These are phyloP conservation scores for Neocatenulostroma microsporum DNA, from an alignment of 2,329 filamentous ascomycete species.

Conservation along the genomic window DNA sequence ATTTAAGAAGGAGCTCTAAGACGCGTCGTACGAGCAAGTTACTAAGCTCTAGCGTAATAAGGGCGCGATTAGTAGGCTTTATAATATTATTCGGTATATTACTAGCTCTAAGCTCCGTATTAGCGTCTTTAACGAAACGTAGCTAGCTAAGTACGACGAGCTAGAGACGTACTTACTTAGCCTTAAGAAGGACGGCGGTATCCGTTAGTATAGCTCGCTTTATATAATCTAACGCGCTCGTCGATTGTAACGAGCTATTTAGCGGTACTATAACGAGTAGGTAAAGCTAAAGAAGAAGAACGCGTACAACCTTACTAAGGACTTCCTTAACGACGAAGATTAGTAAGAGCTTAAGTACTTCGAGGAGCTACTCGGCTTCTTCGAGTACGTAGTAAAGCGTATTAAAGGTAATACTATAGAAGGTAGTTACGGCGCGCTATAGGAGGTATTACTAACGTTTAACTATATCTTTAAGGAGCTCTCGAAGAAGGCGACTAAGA, in stretches of 20 bases:
- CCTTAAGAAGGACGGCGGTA: too few species aligned
- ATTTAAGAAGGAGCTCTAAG: conserved; percentile 6
- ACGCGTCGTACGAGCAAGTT: not conserved
- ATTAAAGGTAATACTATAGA: conserved; percentile 3
- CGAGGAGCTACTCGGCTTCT: conserved; percentile 4
- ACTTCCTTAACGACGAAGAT: too few species aligned
- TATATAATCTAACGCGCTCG: too few species aligned
- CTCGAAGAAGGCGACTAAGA: not conserved
- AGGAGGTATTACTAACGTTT: conserved; percentile 6
- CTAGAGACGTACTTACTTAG: not conserved
- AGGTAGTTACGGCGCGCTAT: conserved; percentile 3
- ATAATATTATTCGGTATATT: conserved; percentile 7
- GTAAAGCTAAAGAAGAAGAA: too few species aligned
- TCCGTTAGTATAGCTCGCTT: too few species aligned
- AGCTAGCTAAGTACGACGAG: conserved; percentile 2
- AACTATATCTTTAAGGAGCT: conserved; percentile 5
- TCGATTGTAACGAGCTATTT: too few species aligned
- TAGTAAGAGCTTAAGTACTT: too few species aligned
- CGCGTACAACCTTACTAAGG: too few species aligned
- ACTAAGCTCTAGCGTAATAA: conserved; percentile 5
- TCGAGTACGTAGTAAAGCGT: conserved; percentile 2
- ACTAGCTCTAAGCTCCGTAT: conserved; percentile 1
- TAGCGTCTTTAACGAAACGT: not conserved
- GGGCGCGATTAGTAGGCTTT: conserved; percentile 7
- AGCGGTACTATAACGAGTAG: too few species aligned